Base-by-base conservation (phyloP, 2,329 filamentous ascomycete genomes). In the Penicillium paneum region DNA sequence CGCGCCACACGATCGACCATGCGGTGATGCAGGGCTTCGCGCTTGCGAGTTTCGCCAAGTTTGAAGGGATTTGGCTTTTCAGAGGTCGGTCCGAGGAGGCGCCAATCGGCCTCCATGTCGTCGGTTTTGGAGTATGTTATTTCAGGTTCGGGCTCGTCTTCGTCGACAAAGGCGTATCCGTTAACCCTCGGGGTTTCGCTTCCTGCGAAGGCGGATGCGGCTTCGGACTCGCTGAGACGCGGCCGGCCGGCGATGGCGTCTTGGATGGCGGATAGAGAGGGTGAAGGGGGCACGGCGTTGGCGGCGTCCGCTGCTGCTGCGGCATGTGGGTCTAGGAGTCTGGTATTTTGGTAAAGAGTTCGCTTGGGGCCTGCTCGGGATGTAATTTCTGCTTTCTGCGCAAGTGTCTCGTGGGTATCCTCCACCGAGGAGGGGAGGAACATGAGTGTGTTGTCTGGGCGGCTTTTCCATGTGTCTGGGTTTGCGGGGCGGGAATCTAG, bases 131-230 rank as follows among this genome's bases (percentile, higher is more conserved):
- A 39, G 5, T 32, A 40, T 3, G 51, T 21, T n/a, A 66, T 32
- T 8, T 71, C 65, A 1, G 67, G 63, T 15, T 77, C 76, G 8
- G 72, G 63, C 47, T 79, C 78, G 49, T 79, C 89, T 53, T 95
- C 91, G 63, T 96, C 91, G 34, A 99, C 92, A 73, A 96, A 97
- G 0, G 91, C 84, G 71, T 97, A 99, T 1, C 94, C 94, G 59
- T 95, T 96, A 0, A 97, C 90, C 2, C 90, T 83, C 0, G 93
- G 94, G 0, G 93, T 97, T 71, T 95, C 91, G 54, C 81, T 82
- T 15, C 87, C 88, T 1, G 79, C 79, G 56, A 60, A 47, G 4
- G 54, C 54, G 3, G 61, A 62, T 2, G 80, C 80, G 10, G 77
- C 71, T 61, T 90, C 86, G 12, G 84, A 83, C 24, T 86, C 83